Base-by-base conservation (phyloP, 2,329 filamentous ascomycete genomes). In the Aspergillus fischeri region DNA sequence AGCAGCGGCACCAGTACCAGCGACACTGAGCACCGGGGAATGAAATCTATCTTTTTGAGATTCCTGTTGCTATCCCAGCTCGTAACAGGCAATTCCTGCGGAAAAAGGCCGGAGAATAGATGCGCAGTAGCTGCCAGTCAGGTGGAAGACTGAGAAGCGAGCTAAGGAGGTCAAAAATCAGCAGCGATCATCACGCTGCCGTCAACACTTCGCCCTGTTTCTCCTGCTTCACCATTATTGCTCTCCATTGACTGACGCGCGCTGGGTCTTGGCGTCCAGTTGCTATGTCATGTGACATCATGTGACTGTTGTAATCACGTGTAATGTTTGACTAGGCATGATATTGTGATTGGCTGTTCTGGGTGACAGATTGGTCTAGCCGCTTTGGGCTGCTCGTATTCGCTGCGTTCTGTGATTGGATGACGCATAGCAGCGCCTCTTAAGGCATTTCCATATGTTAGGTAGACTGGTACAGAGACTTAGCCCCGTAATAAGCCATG, bases 241-340 rank as follows among this genome's bases (percentile, higher is more conserved):
- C 21, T 47, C 49, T 17, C 32, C 52, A 32, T 42, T 50, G 29
- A 53, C 51, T 50, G 50, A 60, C 58, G 58, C 56, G 58, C 62
- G 56, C 60, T 45, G 49, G 57, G 60, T 32, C 58, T 62, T 58
- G 62, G 59, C 59, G 47, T 29, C 32, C 29, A 49, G 52, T 32
- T 41, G n/a, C 51, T 1, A 28, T 24, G 48, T 60, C 63, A 64
- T 20, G 61, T 63, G 61, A 60, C 11, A 3, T 49, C 60, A 63
- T 3, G 57, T 63, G 61, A 57, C 48, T 2, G 17, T 4, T n/a
- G 44, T 17, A 17, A 14, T 48, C 47, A 53, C 24, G 45, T 57
- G 58, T n/a, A 3, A 24, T 1, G 1, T 11, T 21, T 6, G 6
- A 27, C 6, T 14, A 7, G 2, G 8, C 1, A 1, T 29, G 7